These are phyloP conservation scores for Ganoderma resinaceum DNA, from an alignment of 1,284 basidiomycete genomes.

Conservation along the genomic window DNA sequence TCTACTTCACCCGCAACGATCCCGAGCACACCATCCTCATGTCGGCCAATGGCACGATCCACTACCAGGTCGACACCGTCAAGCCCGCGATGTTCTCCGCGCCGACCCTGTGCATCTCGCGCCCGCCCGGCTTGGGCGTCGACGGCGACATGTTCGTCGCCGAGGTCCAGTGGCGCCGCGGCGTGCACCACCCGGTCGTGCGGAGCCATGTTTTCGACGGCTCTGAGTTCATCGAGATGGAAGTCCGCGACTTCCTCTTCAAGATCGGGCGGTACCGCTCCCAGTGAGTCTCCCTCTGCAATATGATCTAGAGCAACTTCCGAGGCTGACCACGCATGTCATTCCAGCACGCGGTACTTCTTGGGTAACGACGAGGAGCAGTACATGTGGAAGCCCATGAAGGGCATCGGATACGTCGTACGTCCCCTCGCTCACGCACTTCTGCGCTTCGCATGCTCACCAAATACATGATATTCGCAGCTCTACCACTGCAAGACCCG, in stretches of 20 bases:
- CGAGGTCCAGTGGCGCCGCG: slow-evolving; percentile 54
- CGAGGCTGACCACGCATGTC: background rate
- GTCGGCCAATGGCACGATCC: slow-evolving; percentile 54
- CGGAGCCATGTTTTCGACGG: slow-evolving; percentile 49
- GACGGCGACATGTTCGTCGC: slow-evolving; percentile 50
- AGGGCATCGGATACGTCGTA: slow-evolving; percentile 50
- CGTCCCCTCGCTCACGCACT: slow-evolving; percentile 26
- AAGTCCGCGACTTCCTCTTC: slow-evolving; percentile 53
- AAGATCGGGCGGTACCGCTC: slow-evolving; percentile 49
- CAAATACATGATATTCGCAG: slow-evolving; percentile 38
- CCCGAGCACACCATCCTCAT: slow-evolving; percentile 55
- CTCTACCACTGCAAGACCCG: slow-evolving; percentile 36
- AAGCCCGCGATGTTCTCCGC: slow-evolving; percentile 40
- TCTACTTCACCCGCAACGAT: slow-evolving; percentile 58
- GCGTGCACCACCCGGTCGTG: slow-evolving; percentile 49
- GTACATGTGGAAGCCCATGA: slow-evolving; percentile 57
- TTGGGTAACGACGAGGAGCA: slow-evolving; percentile 55
- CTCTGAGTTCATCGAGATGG: slow-evolving; percentile 40
- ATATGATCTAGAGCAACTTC: too few relatives aligned
- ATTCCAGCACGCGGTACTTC: slow-evolving; percentile 54
- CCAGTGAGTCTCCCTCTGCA: slow-evolving; percentile 44
- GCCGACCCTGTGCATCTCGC: slow-evolving; percentile 46
- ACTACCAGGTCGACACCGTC: slow-evolving; percentile 53
- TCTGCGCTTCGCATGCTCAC: slow-evolving; percentile 34
- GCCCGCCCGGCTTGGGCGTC: slow-evolving; percentile 41